A percentile compares a stretch with the other conserved stretches of the same genome.
These are phyloP conservation scores for Fusarium albosuccineum DNA, from an alignment of 2,329 filamentous ascomycete species.

Conservation along the genomic window DNA sequence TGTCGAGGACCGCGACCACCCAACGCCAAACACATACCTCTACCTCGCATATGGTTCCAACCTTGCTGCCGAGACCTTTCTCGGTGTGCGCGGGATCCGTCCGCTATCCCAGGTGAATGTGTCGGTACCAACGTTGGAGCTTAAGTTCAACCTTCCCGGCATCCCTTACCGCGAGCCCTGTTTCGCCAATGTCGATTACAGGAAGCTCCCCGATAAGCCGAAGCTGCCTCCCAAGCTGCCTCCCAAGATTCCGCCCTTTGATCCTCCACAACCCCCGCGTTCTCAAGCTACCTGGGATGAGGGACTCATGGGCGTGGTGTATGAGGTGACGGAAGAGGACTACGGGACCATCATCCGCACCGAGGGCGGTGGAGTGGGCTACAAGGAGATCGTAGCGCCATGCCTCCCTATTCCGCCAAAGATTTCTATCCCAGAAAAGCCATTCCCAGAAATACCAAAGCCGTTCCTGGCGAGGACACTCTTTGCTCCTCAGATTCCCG, in stretches of 20 bases:
- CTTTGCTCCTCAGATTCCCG: slow-evolving; percentile 72
- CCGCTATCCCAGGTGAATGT: slow-evolving; percentile 87
- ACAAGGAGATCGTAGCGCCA: slow-evolving; percentile 84
- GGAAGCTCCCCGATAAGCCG: slow-evolving; percentile 62
- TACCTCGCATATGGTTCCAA: slow-evolving; percentile 96
- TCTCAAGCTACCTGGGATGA: slow-evolving; percentile 72
- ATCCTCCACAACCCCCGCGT: slow-evolving; percentile 42
- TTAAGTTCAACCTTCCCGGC: slow-evolving; percentile 89
- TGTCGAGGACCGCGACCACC: slow-evolving; percentile 38
- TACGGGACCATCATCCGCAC: slow-evolving; percentile 89
- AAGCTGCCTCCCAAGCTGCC: slow-evolving; percentile 48
- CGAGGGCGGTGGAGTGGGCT: slow-evolving; percentile 88
- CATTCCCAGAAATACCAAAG: slow-evolving; percentile 62
- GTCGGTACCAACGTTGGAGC: slow-evolving; percentile 78
- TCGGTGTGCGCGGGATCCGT: slow-evolving; percentile 80
- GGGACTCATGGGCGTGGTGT: slow-evolving; percentile 91
- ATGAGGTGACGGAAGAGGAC: slow-evolving; percentile 88
- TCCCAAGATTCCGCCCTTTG: slow-evolving; percentile 34
- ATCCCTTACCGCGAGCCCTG: slow-evolving; percentile 91
- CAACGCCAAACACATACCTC: slow-evolving; percentile 67
- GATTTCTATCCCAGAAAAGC: slow-evolving; percentile 72
- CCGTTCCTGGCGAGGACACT: slow-evolving; percentile 89
- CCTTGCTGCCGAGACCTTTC: slow-evolving; percentile 83
- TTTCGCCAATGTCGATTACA: slow-evolving; percentile 83
- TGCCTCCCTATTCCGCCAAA: slow-evolving; percentile 77